Percentiles rank a stretch among this genome's conserved stretches.
Evolutionary conservation across 1,284 basidiomycete species (phyloP).

Genomic region (Cryptococcus depauperatus): DNA sequence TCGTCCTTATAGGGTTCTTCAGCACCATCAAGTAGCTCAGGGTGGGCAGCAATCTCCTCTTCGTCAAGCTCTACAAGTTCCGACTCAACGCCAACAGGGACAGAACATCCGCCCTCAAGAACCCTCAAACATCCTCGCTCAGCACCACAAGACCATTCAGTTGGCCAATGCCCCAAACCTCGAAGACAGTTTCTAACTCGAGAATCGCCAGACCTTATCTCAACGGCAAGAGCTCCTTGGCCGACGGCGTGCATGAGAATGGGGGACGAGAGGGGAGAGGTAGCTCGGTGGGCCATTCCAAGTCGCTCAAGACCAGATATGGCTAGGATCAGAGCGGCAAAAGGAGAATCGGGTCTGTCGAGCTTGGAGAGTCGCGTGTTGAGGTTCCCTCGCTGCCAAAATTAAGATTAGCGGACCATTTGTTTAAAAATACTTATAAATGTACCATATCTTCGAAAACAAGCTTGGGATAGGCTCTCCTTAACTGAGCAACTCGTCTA

Average conservation of each 20-base stretch:
- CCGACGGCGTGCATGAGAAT: slow-evolving; percentile 82
- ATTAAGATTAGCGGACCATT: background rate
- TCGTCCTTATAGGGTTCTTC: slow-evolving; percentile 18
- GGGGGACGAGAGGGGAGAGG: slow-evolving; percentile 65
- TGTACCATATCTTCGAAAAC: slow-evolving; percentile 83
- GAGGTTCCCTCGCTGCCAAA: slow-evolving; percentile 48
- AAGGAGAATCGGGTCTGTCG: slow-evolving; percentile 74
- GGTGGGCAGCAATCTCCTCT: slow-evolving; percentile 7
- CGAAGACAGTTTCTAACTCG: slow-evolving; percentile 58
- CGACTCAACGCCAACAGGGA: slow-evolving; percentile 84
- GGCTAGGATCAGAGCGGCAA: slow-evolving; percentile 84
- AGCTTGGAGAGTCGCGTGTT: slow-evolving; percentile 85
- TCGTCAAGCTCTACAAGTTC: slow-evolving; percentile 30
- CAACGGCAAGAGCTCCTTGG: slow-evolving; percentile 85
- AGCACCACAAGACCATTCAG: slow-evolving; percentile 65
- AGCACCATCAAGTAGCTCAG: slow-evolving; percentile 4
- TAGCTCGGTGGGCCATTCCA: slow-evolving; percentile 68
- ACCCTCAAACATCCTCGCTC: slow-evolving; percentile 81
- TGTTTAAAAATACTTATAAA: slow-evolving; percentile 22
- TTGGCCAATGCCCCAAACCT: slow-evolving; percentile 63
- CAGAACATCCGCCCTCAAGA: slow-evolving; percentile 92
- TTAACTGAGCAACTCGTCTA: slow-evolving; percentile 82
- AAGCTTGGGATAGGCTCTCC: slow-evolving; percentile 67
- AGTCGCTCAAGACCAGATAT: slow-evolving; percentile 87
- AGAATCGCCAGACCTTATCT: slow-evolving; percentile 68